Percentiles rank a stretch among this genome's conserved stretches.
Evolutionary conservation across 1,284 basidiomycete genomes (phyloP).

Genomic region (Amylostereum areolatum): DNA sequence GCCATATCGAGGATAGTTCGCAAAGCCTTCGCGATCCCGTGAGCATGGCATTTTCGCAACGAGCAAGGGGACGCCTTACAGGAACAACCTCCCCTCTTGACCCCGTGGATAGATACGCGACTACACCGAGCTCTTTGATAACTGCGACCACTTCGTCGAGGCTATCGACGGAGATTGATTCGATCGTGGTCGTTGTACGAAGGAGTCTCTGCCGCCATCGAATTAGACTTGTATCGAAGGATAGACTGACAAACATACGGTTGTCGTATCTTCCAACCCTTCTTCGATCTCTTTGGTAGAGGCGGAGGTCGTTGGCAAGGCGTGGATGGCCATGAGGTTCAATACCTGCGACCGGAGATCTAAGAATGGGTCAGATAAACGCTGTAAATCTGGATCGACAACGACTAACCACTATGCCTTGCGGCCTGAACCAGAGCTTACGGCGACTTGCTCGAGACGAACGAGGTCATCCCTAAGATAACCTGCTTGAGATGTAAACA

Average conservation of each 20-base stretch:
- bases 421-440: not conserved
- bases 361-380: constrained; percentile 1
- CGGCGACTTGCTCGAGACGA: constrained; percentile 22
- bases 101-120: constrained; percentile 2
- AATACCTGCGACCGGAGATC: constrained; percentile 17
- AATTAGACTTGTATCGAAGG: not conserved
- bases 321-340: constrained; percentile 35
- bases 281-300: constrained; percentile 6
- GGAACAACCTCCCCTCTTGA: not conserved
- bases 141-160: constrained; percentile 3
- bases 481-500: too few relatives aligned
- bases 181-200: too few relatives aligned
- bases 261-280: constrained; percentile 1
- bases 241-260: not conserved
- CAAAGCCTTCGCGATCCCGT: constrained; percentile 3
- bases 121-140: constrained; percentile 9
- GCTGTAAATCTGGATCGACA: too few relatives aligned
- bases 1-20: constrained; percentile 28
- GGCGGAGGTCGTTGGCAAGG: constrained; percentile 18
- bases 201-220: too few relatives aligned
- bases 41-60: too few relatives aligned
- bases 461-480: too few relatives aligned
- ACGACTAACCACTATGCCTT: too few relatives aligned
- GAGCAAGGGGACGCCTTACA: too few relatives aligned
- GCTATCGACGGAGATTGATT: too few relatives aligned